phyloP scores from a whole-genome alignment of 75 land plant species.

The Pinus albicaulis region DNA sequence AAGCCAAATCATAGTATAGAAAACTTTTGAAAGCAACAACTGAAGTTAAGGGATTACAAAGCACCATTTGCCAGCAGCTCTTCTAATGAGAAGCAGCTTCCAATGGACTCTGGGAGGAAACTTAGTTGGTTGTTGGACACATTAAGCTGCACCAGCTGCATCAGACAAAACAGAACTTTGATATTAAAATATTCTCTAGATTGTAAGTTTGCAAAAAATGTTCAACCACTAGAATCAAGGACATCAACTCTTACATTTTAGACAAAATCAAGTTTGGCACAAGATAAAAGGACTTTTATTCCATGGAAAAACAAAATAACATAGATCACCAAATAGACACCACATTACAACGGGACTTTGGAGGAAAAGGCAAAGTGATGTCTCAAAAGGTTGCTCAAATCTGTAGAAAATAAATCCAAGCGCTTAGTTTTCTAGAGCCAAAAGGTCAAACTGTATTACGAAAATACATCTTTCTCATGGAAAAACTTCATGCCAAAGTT shows the following conservation, averaged over 20 bases:
- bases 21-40: not conserved
- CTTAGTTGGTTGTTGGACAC: slow-evolving; percentile 70
- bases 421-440: not conserved
- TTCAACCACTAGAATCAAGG: not conserved
- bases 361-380: not conserved
- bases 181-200: not conserved
- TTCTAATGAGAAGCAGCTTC: slow-evolving; percentile 88
- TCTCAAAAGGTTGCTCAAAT: not conserved
- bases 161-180: not conserved
- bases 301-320: not conserved
- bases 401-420: not conserved
- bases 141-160: slow-evolving; percentile 79
- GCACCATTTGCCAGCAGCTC: slow-evolving; percentile 91
- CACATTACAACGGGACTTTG: not conserved
- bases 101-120: slow-evolving; percentile 81
- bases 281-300: not conserved
- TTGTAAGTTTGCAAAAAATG: not conserved
- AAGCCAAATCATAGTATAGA: not conserved
- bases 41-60: not conserved
- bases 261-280: no score
- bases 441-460: no score
- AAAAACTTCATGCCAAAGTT: no score
- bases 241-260: not conserved
- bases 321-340: not conserved
- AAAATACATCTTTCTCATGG: no score